Base-by-base conservation (phyloP, 495 filamentous ascomycete genomes). In the Penicillium daleae region DNA sequence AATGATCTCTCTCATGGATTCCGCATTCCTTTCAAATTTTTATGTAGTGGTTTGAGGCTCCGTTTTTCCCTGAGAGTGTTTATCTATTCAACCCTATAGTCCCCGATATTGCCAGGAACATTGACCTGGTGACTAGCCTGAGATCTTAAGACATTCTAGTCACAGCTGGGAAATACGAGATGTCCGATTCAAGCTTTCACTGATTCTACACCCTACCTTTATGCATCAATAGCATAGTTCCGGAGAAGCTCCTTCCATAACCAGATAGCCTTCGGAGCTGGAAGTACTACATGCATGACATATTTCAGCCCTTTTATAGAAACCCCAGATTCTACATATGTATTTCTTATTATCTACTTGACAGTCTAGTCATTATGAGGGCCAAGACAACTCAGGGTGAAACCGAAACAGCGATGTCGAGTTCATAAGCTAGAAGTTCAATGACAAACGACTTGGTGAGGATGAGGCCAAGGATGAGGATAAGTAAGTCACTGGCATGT, bases 101-200 rank as follows among this genome's bases (percentile, higher is more conserved):
- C 24, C 6, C 24, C 13, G 29, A 7, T 15, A 50, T 50, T 9
- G 9, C 46, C 0, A 8, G 0, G 3, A 7, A 26, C 2, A 10
- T 15, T n/a, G 10, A 49, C 27, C 24, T 49, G 24, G 10, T 29
- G 27, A 35, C 51, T 6, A 33, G 51, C 29, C 31, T 5, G n/a
- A 52, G 19, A 27, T 9, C 50, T 29, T 10, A 26, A 68, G 55
- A 67, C 35, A 64, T 61, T 67, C 48, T 27, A 62, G 62, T 44
- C 48, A 19, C 66, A 54, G 55, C 52, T 56, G 9, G 21, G 3
- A 56, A 53, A 59, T 63, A 58, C 60, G 60, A 44, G 22, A 27
- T 31, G 32, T 0, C 24, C 12, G n/a, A 9, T 33, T 37, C 40
- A 35, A 19, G 4, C 9, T 21, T 21, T 40, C 49, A 39, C 56